Conservation (phyloP, 163 green algal genomes). For the Prototheca stagnorum region DNA sequence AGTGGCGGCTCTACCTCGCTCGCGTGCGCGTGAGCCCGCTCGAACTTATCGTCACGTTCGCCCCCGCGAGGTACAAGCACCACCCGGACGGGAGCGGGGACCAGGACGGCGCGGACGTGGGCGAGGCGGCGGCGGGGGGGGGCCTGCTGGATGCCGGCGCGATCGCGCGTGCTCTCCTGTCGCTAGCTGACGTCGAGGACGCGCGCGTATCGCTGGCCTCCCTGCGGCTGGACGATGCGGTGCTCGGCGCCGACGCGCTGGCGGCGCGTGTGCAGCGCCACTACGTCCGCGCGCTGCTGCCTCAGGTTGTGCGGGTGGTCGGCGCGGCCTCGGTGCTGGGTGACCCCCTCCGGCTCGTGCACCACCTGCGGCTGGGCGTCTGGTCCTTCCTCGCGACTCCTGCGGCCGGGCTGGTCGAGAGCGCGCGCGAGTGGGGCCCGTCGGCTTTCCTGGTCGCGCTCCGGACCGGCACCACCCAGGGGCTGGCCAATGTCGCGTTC, state of each 20-base stretch:
- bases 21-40: no score
- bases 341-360: constrained; percentile 53
- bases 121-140: not conserved
- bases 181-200: constrained; percentile 57
- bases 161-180: constrained; percentile 23
- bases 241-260: constrained; percentile 41
- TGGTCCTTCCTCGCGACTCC: constrained; percentile 64
- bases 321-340: constrained; percentile 61
- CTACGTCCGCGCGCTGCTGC: constrained; percentile 44
- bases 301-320: constrained; percentile 54
- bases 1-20: no score
- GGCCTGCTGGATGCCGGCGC: constrained; percentile 5
- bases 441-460: constrained; percentile 10
- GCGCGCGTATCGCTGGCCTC: constrained; percentile 35
- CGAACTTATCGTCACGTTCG: no score
- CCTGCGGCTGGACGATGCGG: constrained; percentile 35
- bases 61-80: no score
- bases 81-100: no score
- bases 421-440: constrained; percentile 14
- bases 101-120: not conserved
- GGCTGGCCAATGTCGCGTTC: constrained; percentile 26
- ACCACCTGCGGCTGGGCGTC: constrained; percentile 54
- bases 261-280: constrained; percentile 40
- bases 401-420: constrained; percentile 28
- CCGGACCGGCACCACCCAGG: constrained; percentile 1